A percentile compares a stretch with the other conserved stretches of the same genome.
These are phyloP conservation scores for Paecilomyces fulvus DNA, from an alignment of 2,329 filamentous ascomycete species.

Conservation along the genomic window DNA sequence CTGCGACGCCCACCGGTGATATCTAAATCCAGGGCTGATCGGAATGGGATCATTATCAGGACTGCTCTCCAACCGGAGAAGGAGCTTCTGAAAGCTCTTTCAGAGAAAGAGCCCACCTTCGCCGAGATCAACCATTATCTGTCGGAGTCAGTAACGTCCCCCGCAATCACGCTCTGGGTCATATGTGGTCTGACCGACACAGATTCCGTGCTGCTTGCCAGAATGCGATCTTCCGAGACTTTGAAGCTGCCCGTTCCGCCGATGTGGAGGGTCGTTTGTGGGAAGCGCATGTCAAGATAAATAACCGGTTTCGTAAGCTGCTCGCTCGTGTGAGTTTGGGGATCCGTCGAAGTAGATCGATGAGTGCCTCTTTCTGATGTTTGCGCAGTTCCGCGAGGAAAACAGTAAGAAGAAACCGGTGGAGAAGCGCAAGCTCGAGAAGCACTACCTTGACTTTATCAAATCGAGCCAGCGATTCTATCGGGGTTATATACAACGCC, in stretches of 20 bases:
- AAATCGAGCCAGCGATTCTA: constrained; percentile 86
- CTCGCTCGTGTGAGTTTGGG: constrained; percentile 45
- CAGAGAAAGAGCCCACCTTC: constrained; percentile 42
- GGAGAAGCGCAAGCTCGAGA: constrained; percentile 68
- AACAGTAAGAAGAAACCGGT: constrained; percentile 47
- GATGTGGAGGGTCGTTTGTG: constrained; percentile 66
- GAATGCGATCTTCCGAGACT: constrained; percentile 61
- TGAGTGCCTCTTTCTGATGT: constrained; percentile 1
- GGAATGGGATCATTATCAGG: constrained; percentile 11
- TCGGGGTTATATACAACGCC: constrained; percentile 69
- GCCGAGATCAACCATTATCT: constrained; percentile 41
- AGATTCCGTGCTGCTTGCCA: constrained; percentile 67
- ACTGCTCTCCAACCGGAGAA: constrained; percentile 39
- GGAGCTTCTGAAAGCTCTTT: constrained; percentile 41
- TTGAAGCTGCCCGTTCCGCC: constrained; percentile 40
- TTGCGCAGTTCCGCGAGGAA: constrained; percentile 40
- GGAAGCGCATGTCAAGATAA: constrained; percentile 69
- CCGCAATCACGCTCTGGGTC: not conserved
- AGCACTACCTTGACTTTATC: constrained; percentile 74
- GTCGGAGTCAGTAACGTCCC: constrained; percentile 24
- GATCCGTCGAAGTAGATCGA: not conserved
- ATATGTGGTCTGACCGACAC: constrained; percentile 12
- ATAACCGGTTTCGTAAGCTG: constrained; percentile 65
- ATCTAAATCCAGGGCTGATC: not conserved
- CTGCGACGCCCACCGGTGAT: not conserved